A percentile compares a stretch with the other conserved stretches of the same genome.
These are phyloP conservation scores for Eucalyptus curtisii DNA, from an alignment of 345 rosid genomes.

Conservation along the genomic window DNA sequence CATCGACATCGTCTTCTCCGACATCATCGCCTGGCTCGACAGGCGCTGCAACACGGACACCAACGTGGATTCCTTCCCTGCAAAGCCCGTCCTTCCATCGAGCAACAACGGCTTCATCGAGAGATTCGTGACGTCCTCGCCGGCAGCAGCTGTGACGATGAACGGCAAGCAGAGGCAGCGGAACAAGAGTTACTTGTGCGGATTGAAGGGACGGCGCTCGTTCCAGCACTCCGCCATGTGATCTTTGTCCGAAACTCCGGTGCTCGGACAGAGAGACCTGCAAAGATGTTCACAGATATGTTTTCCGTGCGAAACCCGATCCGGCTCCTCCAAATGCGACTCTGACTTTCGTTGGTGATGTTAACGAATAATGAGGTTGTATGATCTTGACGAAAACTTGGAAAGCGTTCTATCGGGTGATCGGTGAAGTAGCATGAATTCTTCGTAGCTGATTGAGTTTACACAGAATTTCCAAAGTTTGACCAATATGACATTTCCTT, in stretches of 20 bases:
- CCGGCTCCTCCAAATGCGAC: not conserved
- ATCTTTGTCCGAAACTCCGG: not conserved
- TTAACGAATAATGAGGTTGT: not conserved
- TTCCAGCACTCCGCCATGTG: constrained; percentile 65
- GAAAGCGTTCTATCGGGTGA: not conserved
- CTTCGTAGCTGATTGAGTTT: not conserved
- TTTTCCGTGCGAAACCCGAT: not conserved
- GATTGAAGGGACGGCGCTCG: constrained; percentile 39
- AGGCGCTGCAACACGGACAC: constrained; percentile 9
- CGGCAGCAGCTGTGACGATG: not conserved
- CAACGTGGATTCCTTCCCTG: not conserved
- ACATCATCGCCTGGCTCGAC: constrained; percentile 68
- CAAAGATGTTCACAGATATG: not conserved
- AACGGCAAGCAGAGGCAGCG: not conserved
- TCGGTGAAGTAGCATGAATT: not conserved
- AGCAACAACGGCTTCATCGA: not conserved
- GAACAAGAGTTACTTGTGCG: constrained; percentile 32
- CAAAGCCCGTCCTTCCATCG: not conserved
- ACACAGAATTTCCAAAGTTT: not conserved
- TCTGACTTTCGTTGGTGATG: not conserved
- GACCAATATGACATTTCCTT: not conserved
- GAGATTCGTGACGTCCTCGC: not conserved
- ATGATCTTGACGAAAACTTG: not conserved
- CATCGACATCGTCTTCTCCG: constrained; percentile 57
- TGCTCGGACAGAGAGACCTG: not conserved